These are phyloP conservation scores for Sporothrix luriei DNA, from an alignment of 2,329 filamentous ascomycete species.

Conservation along the genomic window DNA sequence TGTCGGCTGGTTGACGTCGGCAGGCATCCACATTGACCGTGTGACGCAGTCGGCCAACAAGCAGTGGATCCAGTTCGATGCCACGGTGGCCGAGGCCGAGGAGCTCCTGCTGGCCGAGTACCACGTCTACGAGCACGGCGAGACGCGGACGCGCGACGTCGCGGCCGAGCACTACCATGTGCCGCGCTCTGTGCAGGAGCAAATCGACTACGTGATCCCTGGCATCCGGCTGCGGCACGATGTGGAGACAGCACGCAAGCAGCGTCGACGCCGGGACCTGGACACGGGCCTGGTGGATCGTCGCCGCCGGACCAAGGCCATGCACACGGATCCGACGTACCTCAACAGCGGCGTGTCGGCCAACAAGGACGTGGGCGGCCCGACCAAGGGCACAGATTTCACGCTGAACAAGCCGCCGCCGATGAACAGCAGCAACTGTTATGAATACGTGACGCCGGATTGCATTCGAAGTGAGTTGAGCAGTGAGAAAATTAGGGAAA, in stretches of 20 bases:
- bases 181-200: conserved; percentile 50
- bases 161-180: conserved; percentile 46
- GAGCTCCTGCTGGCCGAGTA: conserved; percentile 38
- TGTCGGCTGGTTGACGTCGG: conserved; percentile 41
- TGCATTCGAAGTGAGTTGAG: conserved; percentile 33
- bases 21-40: conserved; percentile 40
- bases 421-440: conserved; percentile 35
- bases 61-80: conserved; percentile 41
- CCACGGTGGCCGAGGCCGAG: conserved; percentile 39
- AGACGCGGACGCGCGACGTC: conserved; percentile 36
- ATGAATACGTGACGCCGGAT: conserved; percentile 34
- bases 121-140: conserved; percentile 38
- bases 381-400: neutral
- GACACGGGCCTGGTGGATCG: conserved; percentile 15
- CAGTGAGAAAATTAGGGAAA: too few relatives aligned
- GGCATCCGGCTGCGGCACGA: conserved; percentile 52
- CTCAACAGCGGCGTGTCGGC: conserved; percentile 16
- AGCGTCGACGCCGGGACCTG: conserved; percentile 17
- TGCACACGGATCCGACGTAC: conserved; percentile 25
- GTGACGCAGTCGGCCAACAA: conserved; percentile 36
- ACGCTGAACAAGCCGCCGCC: conserved; percentile 21
- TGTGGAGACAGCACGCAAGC: conserved; percentile 20
- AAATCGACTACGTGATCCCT: conserved; percentile 61
- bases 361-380: neutral
- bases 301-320: conserved; percentile 11